Percentiles rank a stretch among this genome's conserved stretches.
phyloP scores from a whole-genome alignment of 176 grass and related monocot genomes.

The Olyra latifolia region DNA sequence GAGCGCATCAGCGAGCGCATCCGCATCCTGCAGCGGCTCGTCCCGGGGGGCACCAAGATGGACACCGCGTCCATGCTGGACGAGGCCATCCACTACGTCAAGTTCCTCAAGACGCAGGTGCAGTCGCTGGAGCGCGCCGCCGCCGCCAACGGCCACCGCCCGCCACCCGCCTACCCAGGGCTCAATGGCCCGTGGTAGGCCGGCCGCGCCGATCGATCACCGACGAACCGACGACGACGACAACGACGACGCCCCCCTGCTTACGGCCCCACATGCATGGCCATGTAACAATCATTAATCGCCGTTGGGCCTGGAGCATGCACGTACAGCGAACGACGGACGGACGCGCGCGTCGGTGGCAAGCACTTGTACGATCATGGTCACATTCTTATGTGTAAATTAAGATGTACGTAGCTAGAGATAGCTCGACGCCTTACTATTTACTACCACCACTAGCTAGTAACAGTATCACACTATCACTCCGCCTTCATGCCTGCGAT shows the following conservation, averaged over 20 bases:
- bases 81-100: constrained; percentile 97
- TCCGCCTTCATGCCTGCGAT: neutral
- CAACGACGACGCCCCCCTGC: too few relatives aligned
- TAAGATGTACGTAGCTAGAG: neutral
- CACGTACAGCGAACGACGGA: constrained; percentile 5
- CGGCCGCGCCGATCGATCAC: too few relatives aligned
- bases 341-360: neutral
- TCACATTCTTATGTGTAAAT: constrained; percentile 19
- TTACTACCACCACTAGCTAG: constrained; percentile 9
- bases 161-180: neutral
- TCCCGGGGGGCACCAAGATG: constrained; percentile 96
- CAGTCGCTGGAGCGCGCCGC: constrained; percentile 76
- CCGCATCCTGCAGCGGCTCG: constrained; percentile 83
- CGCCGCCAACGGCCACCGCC: constrained; percentile 34
- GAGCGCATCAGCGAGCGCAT: constrained; percentile 99
- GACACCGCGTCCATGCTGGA: constrained; percentile 98
- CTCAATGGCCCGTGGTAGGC: constrained; percentile 37
- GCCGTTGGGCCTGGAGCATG: constrained; percentile 12
- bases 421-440: neutral
- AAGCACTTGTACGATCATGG: neutral
- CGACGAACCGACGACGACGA: too few relatives aligned
- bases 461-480: neutral
- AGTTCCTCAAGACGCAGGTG: constrained; percentile 94
- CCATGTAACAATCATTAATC: neutral
- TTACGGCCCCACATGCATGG: constrained; percentile 16